A percentile compares a stretch with the other conserved stretches of the same genome.
Conservation (phyloP, 768 basidiomycete genomes). For the Auriculariales sp. region DNA sequence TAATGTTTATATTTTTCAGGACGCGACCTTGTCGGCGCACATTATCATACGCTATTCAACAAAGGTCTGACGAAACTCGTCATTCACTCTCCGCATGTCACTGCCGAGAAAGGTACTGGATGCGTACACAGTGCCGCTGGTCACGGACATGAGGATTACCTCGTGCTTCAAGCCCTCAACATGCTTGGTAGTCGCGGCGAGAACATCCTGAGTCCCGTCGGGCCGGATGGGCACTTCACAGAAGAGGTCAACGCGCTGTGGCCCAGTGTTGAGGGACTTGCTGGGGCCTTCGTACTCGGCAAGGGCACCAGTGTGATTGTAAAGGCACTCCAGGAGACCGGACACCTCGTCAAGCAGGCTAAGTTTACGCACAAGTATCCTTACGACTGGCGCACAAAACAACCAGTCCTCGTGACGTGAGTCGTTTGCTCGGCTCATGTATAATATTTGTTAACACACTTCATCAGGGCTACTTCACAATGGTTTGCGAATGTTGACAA, state of each 20-base stretch:
- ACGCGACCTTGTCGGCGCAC: conserved; percentile 40
- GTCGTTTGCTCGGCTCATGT: conserved; percentile 16
- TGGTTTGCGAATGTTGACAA: conserved; percentile 91
- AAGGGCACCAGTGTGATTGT: conserved; percentile 58
- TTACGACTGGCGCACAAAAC: conserved; percentile 91
- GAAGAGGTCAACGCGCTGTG: conserved; percentile 40
- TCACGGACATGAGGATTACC: conserved; percentile 88
- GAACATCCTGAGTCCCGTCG: conserved; percentile 67
- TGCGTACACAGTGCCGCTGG: conserved; percentile 93
- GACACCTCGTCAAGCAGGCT: conserved; percentile 46
- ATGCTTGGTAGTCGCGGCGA: conserved; percentile 27
- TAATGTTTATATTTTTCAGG: conserved; percentile 19
- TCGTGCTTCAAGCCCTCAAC: conserved; percentile 39
- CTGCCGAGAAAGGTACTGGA: conserved; percentile 79
- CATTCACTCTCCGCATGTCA: conserved; percentile 65
- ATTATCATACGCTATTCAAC: conserved; percentile 51
- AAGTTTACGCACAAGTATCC: conserved; percentile 80
- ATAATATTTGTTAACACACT: neutral
- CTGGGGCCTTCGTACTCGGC: conserved; percentile 60
- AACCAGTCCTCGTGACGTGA: conserved; percentile 83
- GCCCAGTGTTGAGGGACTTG: conserved; percentile 33
- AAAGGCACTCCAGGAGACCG: conserved; percentile 36
- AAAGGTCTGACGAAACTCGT: conserved; percentile 26
- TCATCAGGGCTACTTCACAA: conserved; percentile 71
- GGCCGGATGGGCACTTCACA: conserved; percentile 59